Percentiles rank a stretch among this genome's conserved stretches.
Evolutionary conservation across 345 rosid genomes (phyloP).

Genomic region (Isatis tinctoria): DNA sequence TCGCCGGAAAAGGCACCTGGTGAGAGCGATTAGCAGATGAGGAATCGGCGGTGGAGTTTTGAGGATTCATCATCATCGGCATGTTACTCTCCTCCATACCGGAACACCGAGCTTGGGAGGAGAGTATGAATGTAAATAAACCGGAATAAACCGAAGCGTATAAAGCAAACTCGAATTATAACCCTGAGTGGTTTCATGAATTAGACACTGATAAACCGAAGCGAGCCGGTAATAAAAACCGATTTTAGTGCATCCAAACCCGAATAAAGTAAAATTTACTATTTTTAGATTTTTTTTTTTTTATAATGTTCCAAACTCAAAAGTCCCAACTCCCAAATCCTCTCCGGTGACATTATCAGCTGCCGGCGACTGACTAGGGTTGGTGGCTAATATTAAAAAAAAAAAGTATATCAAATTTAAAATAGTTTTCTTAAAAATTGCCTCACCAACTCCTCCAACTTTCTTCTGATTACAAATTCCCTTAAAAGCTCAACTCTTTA

Average conservation of each 20-base stretch:
- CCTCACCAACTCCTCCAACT: slow-evolving; percentile 26
- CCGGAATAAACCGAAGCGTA: not conserved
- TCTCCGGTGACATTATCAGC: not conserved
- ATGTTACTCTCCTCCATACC: slow-evolving; percentile 45
- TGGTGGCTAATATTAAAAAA: not conserved
- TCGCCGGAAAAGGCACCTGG: slow-evolving; percentile 19
- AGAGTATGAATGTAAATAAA: no score
- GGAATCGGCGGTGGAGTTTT: slow-evolving; percentile 62
- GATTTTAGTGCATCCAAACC: not conserved
- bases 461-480: slow-evolving; percentile 8
- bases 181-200: not conserved
- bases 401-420: not conserved
- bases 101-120: no score
- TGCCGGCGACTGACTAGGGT: not conserved
- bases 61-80: slow-evolving; percentile 54
- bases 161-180: not conserved
- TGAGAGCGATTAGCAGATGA: slow-evolving; percentile 27
- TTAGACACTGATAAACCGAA: not conserved
- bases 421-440: not conserved
- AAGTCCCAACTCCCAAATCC: no score
- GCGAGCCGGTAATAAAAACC: not conserved
- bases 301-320: no score
- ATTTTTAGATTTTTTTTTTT: no score
- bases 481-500: not conserved
- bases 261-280: not conserved